Base-by-base conservation (phyloP, 139 green algal species). In the Chlorella sp. region DNA sequence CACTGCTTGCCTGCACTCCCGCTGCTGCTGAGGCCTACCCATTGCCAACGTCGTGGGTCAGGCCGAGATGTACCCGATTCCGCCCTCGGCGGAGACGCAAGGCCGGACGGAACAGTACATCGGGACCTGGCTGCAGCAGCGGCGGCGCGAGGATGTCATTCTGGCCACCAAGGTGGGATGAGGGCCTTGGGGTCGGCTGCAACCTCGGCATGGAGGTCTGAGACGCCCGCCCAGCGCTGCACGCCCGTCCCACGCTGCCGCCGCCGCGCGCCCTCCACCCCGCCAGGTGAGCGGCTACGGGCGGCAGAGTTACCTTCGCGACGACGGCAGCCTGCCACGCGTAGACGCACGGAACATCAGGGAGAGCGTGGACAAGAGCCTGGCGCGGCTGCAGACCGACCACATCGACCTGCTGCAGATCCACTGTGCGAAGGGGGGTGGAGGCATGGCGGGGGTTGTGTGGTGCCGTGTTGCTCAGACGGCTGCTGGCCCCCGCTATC, bases 321-420 rank as follows among this genome's bases (percentile, higher is more conserved):
- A 88, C 15, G 83, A 82, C 23, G 86, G 87, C 14, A 82, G 72
- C 11, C 25, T 69, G 36, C 77, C 84, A 3, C 79, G 88, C 45
- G 72, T 96, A 19, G 80, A 85, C 15, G 63, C 56, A 1, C 77
- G 84, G 21, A 90, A 95, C 62, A 94, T 98, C 12, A 43, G 85
- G 67, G 81, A 91, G 73, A 86, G 74, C 46, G 87, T 95, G 48
- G 80, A 97, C 48, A 72, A 69, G 27, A 91, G 76, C 63, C 84
- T 98, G 50, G 21, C 78, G 67, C 77, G 93, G 15, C 79, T 96
- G 40, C 60, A 77, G 25, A 92, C 88, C 0, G 94, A 98, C 74
- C 79, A 98, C 76, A 81, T 98, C 27, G 95, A 98, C 79, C 76
- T 98, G 56, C 84, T 98, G 36, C 94, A 98, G 84, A 12, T 72